Evolutionary conservation across 805 yeast genomes (phyloP), one percentile per base, ranked within the genome.

Genomic region (Teunomyces barrocoloradensis): DNA sequence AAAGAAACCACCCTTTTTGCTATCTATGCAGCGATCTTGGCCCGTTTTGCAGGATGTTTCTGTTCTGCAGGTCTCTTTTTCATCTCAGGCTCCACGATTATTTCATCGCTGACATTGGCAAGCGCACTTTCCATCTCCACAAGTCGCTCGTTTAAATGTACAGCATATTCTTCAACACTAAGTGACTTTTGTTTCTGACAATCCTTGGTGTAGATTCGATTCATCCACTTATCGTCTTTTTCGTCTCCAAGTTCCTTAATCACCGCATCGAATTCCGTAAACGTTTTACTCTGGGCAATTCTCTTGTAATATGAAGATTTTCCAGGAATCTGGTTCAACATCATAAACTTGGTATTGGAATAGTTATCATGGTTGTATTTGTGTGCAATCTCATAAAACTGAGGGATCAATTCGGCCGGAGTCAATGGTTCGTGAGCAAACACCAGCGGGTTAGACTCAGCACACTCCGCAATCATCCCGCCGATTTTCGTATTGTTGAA

Each of bases 381-480:
- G 12, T 66, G 58, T 7, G 92, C 85, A 11, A 80, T 61, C 4
- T 68, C 60, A 27, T 82, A 58, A 52, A 80, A 88, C 51, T 88
- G 85, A 40, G 71, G 73, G 9, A 81, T 74, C 9, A 79, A 67
- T 21, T 70, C 60, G 21, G 66, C 72, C 87, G 92, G 87, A 0
- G 78, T 69, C 41, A 75, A 61, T 4, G 78, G 76, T 30, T 52
- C 40, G 2, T 27, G 59, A 27, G 64, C 63, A 63, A 94, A 94
- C 33, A 88, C 84, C 0, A 96, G 76, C 6, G 96, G 94, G 60
- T 94, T 91, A 5, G 77, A 60, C 66, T 94, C 98, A 0, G 97
- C 98, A 27, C 82, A 81, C 28, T 89, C 85, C 1, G 97, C 99
- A 58, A 91, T 82, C 99, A 94, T 92, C 5, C 89, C 91, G 3